Conservation (phyloP, 805 yeast genomes). For the Hanseniaspora vineae region DNA sequence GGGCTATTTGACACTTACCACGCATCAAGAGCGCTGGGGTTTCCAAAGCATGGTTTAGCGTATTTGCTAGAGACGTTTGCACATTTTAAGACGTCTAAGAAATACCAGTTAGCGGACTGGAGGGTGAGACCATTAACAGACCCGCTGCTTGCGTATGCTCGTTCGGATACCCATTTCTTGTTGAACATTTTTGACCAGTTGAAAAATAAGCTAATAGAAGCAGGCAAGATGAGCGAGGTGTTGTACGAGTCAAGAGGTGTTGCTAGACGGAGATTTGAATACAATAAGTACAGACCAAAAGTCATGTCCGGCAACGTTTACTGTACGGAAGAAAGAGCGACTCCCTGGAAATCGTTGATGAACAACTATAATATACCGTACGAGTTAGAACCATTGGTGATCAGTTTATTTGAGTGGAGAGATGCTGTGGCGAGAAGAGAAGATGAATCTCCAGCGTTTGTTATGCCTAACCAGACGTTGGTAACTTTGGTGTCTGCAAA, state of each 20-base stretch:
- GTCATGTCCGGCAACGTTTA: slow-evolving; percentile 24
- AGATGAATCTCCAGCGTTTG: slow-evolving; percentile 75
- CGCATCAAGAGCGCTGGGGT: slow-evolving; percentile 70
- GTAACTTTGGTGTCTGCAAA: slow-evolving; percentile 43
- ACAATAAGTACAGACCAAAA: slow-evolving; percentile 46
- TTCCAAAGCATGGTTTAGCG: slow-evolving; percentile 76
- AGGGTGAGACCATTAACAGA: slow-evolving; percentile 70
- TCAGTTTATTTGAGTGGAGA: slow-evolving; percentile 67
- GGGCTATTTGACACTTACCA: slow-evolving; percentile 85
- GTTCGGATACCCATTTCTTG: slow-evolving; percentile 90
- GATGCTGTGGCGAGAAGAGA: slow-evolving; percentile 57
- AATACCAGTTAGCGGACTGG: slow-evolving; percentile 97
- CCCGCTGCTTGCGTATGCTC: slow-evolving; percentile 74
- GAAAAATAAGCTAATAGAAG: slow-evolving; percentile 44
- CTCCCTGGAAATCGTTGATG: slow-evolving; percentile 57
- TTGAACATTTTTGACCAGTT: slow-evolving; percentile 67
- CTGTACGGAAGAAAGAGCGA: slow-evolving; percentile 39
- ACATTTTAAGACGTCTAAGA: slow-evolving; percentile 76
- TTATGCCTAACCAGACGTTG: slow-evolving; percentile 73
- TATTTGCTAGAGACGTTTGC: slow-evolving; percentile 71
- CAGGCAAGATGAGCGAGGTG: slow-evolving; percentile 44
- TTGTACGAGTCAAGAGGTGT: slow-evolving; percentile 65
- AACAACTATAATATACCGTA: slow-evolving; percentile 51
- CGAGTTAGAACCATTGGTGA: slow-evolving; percentile 41
- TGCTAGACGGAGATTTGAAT: slow-evolving; percentile 73